Evolutionary conservation across 495 filamentous ascomycete species (phyloP), one percentile per base, ranked within the genome.

Genomic region (Terfezia claveryi): DNA sequence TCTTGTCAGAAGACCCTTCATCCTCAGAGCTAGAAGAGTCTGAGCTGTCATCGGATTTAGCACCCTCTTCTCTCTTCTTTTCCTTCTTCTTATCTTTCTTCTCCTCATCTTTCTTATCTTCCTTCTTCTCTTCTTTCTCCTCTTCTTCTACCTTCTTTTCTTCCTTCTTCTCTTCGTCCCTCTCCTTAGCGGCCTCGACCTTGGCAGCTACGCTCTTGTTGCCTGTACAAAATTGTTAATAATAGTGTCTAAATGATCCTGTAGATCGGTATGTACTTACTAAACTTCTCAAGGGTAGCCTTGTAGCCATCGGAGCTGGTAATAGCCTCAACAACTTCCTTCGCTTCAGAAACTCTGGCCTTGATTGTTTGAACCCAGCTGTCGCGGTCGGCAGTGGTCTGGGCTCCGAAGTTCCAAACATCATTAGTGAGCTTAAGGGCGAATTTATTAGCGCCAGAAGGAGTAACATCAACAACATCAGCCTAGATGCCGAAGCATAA

Each of bases 281-380:
- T 70, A 66, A 87, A 74, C 68, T 76, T 79, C 73, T 80, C 80
- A 36, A 83, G 71, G 58, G 80, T 76, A 64, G 76, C 75, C 76
- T 88, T 88, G 76, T 88, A 89, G 27, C 76, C 76, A 68, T 86
- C 81, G 58, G 76, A 80, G 66, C 78, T 75, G 51, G 74, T 72
- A 59, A 91, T 74, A 58, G 74, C 74, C 55, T 80, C 75, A 61
- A 74, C 80, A 55, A 81, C 71, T 56, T 78, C 79, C 73, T 86
- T 85, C 55, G 85, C 85, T 69, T 87, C 85, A 36, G 73, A 71
- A 53, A 78, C 70, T 78, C 87, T 86, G 56, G 74, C 66, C 75
- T 85, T 82, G 55, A 92, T 66, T 54, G 83, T 77, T 54, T 75
- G 76, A 58, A 92, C 73, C 89, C 89, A 98, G 73, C 78, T 83